Conservation (phyloP, 495 filamentous ascomycete genomes). For the Penicillium psychrofluorescens region DNA sequence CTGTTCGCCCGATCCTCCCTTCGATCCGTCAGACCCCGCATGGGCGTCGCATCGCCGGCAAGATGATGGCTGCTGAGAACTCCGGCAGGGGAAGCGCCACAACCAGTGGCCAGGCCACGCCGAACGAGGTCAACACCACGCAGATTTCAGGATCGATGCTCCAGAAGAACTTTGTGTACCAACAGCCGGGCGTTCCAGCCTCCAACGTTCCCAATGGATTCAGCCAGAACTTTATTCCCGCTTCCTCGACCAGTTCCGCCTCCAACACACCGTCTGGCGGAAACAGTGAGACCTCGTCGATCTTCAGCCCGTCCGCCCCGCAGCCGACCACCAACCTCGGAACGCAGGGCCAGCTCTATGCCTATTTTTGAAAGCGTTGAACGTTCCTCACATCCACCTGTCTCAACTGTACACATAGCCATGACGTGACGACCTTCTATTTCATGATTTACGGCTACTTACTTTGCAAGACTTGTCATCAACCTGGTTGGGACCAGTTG, state of each 20-base stretch:
- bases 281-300: slow-evolving; percentile 20
- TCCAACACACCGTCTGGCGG: slow-evolving; percentile 25
- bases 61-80: slow-evolving; percentile 51
- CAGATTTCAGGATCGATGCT: slow-evolving; percentile 28
- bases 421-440: slow-evolving; percentile 35
- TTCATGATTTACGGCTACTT: slow-evolving; percentile 38
- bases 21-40: slow-evolving; percentile 82
- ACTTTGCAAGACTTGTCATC: too few relatives aligned
- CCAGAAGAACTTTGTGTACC: slow-evolving; percentile 26
- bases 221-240: slow-evolving; percentile 18
- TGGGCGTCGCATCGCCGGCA: slow-evolving; percentile 83
- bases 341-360: slow-evolving; percentile 22
- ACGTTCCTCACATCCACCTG: background rate
- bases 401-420: slow-evolving; percentile 37
- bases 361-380: slow-evolving; percentile 23
- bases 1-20: slow-evolving; percentile 75
- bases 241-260: slow-evolving; percentile 20
- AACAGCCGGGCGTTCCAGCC: slow-evolving; percentile 17
- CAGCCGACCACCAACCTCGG: slow-evolving; percentile 19
- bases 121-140: slow-evolving; percentile 26
- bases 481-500: slow-evolving; percentile 9
- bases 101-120: slow-evolving; percentile 29
- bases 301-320: slow-evolving; percentile 19
- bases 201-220: slow-evolving; percentile 15
- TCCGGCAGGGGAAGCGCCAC: slow-evolving; percentile 26